phyloP scores from a whole-genome alignment of 2,329 filamentous ascomycete species.

The Aureobasidium lini region DNA sequence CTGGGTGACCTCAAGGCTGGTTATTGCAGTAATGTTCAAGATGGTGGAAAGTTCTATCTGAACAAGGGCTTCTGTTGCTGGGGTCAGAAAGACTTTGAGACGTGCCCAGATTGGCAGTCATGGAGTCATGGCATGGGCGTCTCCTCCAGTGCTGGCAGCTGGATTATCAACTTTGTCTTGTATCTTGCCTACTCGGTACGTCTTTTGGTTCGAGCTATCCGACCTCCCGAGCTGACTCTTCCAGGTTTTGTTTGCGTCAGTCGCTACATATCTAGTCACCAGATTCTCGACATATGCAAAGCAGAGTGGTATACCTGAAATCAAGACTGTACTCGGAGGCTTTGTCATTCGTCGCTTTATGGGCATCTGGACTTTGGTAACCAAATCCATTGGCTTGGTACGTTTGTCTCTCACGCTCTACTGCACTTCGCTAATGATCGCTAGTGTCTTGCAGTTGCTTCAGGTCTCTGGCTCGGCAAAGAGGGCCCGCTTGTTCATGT shows the following conservation, averaged over 20 bases:
- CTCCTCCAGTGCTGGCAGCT: slow-evolving; percentile 59
- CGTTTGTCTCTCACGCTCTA: slow-evolving; percentile 22
- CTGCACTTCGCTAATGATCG: slow-evolving; percentile 18
- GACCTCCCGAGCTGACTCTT: not conserved
- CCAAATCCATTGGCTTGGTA: slow-evolving; percentile 84
- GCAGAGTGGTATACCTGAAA: slow-evolving; percentile 94
- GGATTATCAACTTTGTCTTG: slow-evolving; percentile 79
- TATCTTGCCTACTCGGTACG: slow-evolving; percentile 77
- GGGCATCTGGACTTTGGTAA: slow-evolving; percentile 77
- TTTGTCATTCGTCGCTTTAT: slow-evolving; percentile 87
- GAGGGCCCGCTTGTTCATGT: slow-evolving; percentile 94
- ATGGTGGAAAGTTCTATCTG: slow-evolving; percentile 83
- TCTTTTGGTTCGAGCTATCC: slow-evolving; percentile 14
- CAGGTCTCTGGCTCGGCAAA: slow-evolving; percentile 93
- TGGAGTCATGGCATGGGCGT: slow-evolving; percentile 74
- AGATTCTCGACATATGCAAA: slow-evolving; percentile 82
- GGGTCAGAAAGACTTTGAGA: slow-evolving; percentile 70
- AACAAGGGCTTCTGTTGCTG: slow-evolving; percentile 90
- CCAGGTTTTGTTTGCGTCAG: slow-evolving; percentile 68
- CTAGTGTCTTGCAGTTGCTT: slow-evolving; percentile 81
- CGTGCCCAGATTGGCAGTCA: slow-evolving; percentile 79
- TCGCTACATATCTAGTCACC: slow-evolving; percentile 71
- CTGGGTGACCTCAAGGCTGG: slow-evolving; percentile 86
- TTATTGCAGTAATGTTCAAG: slow-evolving; percentile 68
- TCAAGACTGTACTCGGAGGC: slow-evolving; percentile 90